Conservation (phyloP, 768 basidiomycete species). For the Psilocybe cubensis region DNA sequence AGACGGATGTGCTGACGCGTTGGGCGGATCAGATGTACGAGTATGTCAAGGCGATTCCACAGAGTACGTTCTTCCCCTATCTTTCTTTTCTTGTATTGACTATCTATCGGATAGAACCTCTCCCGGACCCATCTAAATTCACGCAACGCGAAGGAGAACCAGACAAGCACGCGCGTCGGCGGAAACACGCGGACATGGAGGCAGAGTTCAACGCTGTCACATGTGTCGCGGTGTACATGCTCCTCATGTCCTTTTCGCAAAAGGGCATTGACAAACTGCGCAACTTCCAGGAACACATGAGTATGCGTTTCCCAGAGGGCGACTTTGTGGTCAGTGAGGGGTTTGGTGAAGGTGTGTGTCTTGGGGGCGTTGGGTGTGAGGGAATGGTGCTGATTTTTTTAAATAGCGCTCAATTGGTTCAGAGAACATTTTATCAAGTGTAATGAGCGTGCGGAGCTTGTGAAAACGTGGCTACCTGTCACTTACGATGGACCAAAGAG, state of each 20-base stretch:
- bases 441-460: constrained; percentile 86
- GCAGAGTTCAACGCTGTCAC: constrained; percentile 86
- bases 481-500: constrained; percentile 82
- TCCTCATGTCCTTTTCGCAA: constrained; percentile 90
- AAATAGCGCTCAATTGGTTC: constrained; percentile 79
- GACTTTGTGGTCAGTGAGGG: constrained; percentile 78
- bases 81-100: constrained; percentile 1
- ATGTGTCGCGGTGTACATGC: constrained; percentile 87
- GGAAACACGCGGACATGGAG: constrained; percentile 77
- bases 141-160: constrained; percentile 69
- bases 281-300: constrained; percentile 79
- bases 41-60: constrained; percentile 81
- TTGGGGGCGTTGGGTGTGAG: not conserved
- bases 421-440: constrained; percentile 93
- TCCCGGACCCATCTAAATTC: constrained; percentile 82
- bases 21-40: constrained; percentile 97
- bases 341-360: constrained; percentile 69
- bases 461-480: constrained; percentile 86
- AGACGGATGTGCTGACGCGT: constrained; percentile 90
- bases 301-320: constrained; percentile 78
- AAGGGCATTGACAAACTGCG: constrained; percentile 87
- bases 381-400: not conserved
- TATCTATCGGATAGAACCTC: constrained; percentile 68
- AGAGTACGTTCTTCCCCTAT: constrained; percentile 55
- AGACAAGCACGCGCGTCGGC: constrained; percentile 66